A percentile compares a stretch with the other conserved stretches of the same genome.
These are phyloP conservation scores for Myxozyma kluyveri DNA, from an alignment of 805 yeast genomes.

Conservation along the genomic window DNA sequence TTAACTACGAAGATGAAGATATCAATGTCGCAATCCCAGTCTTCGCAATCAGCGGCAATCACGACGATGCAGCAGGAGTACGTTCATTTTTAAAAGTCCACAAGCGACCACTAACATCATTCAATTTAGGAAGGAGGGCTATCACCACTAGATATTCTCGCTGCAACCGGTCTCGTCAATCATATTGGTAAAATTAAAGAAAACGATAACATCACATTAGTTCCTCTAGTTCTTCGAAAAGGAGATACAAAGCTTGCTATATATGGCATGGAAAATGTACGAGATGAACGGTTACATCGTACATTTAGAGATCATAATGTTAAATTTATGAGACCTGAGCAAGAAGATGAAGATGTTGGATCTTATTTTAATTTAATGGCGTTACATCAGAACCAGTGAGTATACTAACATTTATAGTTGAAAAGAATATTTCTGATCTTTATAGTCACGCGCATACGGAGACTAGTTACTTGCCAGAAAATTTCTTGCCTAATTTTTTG, in stretches of 20 bases:
- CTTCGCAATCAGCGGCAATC: conserved; percentile 92
- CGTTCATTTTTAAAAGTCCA: conserved; percentile 37
- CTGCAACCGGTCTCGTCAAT: conserved; percentile 78
- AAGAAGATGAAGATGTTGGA: conserved; percentile 42
- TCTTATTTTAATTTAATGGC: conserved; percentile 83
- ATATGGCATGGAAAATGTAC: conserved; percentile 82
- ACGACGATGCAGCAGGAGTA: conserved; percentile 93
- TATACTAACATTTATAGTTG: neutral
- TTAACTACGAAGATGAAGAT: conserved; percentile 89
- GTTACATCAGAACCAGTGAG: conserved; percentile 79
- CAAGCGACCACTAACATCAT: neutral
- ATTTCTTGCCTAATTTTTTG: conserved; percentile 73
- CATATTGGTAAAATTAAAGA: conserved; percentile 83
- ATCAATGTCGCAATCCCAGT: conserved; percentile 84
- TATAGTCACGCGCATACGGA: conserved; percentile 59
- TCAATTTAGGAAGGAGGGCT: conserved; percentile 48
- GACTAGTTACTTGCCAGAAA: conserved; percentile 81
- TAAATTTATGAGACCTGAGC: conserved; percentile 66
- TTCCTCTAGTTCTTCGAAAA: conserved; percentile 78
- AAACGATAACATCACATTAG: conserved; percentile 67
- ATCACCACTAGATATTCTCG: conserved; percentile 80
- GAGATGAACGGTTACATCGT: conserved; percentile 84
- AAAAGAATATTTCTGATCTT: neutral
- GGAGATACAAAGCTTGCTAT: conserved; percentile 79
- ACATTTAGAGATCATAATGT: conserved; percentile 80